Evolutionary conservation across 2,329 filamentous ascomycete species (phyloP).

Genomic region (Colletotrichum sojae): DNA sequence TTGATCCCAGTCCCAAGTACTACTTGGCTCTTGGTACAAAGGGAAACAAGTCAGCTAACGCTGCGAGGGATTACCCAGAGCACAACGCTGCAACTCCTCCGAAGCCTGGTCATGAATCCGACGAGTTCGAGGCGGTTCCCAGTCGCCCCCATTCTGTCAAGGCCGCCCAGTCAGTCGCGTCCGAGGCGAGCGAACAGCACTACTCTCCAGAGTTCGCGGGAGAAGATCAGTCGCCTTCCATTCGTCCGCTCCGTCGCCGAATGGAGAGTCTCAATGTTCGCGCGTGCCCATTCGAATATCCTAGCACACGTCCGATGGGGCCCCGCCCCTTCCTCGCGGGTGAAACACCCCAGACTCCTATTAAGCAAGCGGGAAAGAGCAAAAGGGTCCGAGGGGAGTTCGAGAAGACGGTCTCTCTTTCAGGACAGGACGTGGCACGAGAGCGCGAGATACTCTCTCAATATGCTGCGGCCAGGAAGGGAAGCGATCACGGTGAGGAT

Average conservation of each 20-base stretch:
- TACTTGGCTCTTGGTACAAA: slow-evolving; percentile 19
- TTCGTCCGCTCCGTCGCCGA: slow-evolving; percentile 18
- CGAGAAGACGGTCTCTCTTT: slow-evolving; percentile 34
- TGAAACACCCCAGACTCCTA: slow-evolving; percentile 11
- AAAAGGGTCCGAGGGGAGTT: slow-evolving; percentile 34
- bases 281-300: not conserved
- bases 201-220: not conserved
- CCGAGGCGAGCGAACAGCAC: not conserved
- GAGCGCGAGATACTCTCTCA: slow-evolving; percentile 35
- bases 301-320: slow-evolving; percentile 7
- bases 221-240: slow-evolving; percentile 19
- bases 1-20: slow-evolving; percentile 26
- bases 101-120: not conserved
- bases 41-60: not conserved
- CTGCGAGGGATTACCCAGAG: not conserved
- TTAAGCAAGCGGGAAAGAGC: not conserved
- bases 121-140: not conserved
- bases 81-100: slow-evolving; percentile 4
- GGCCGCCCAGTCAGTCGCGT: slow-evolving; percentile 8
- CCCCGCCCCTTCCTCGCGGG: slow-evolving; percentile 15
- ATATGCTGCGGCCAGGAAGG: not conserved
- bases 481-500: not conserved
- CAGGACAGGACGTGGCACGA: slow-evolving; percentile 33
- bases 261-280: slow-evolving; percentile 17
- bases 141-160: slow-evolving; percentile 20